Base-by-base conservation (phyloP, 1,139 yeast genomes). In the Candida gigantensis region DNA sequence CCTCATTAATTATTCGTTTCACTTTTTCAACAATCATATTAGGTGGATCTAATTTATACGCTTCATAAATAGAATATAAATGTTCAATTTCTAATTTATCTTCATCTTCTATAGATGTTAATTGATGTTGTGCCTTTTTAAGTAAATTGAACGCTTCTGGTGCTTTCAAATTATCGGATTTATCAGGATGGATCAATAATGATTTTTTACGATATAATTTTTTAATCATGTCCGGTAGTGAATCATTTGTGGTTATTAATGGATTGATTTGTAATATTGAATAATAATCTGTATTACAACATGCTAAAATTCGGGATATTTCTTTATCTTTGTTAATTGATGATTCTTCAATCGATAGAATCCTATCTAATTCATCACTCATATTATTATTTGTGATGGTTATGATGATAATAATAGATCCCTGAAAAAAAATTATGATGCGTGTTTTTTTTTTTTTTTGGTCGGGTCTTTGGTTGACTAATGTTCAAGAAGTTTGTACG, bases 111-210 rank as follows among this genome's bases (percentile, higher is more conserved):
- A 49, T 37, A 5, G 45, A 39, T 3, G 57, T 45, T 17, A 67
- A 51, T 2, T 58, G 51, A 32, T 38, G 41, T 36, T 66, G 62
- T 2, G 75, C 62, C 34, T 64, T 66, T 40, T 72, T 72, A 26
- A 76, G 51, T 30, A 65, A 44, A 49, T 80, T 84, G 52, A 83
- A 83, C 1, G 89, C 88, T 28, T 61, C 70, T 0, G 85, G 77
- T 0, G 88, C 87, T 13, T 65, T 59, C 0, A 65, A 58, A 46
- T 82, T 76, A 31, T 61, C 56, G 2, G 78, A 69, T 48, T 81
- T 81, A 52, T 83, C 90, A 0, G 90, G 90, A 53, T 83, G 90
- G 25, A 83, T 77, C 42, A 80, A 56, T 28, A 81, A 58, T 6
- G 87, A 79, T 53, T 79, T 81, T 55, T 70, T 73, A 24, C 88